These are phyloP conservation scores for Lasiodiplodia hormozganensis DNA, from an alignment of 2,329 filamentous ascomycete species.

Conservation along the genomic window DNA sequence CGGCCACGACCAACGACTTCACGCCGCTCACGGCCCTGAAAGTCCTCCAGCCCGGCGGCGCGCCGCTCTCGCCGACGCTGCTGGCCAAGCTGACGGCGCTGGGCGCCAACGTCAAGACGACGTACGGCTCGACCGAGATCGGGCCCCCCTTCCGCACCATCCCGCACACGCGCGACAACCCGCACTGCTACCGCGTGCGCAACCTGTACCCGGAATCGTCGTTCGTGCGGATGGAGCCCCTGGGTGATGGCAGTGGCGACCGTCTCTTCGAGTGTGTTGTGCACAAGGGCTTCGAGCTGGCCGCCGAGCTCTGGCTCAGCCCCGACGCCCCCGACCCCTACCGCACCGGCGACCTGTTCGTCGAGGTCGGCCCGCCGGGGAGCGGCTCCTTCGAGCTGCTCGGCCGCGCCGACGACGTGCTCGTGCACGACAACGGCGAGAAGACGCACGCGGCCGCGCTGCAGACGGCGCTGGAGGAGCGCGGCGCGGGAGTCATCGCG, in stretches of 20 bases:
- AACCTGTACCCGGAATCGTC: constrained; percentile 28
- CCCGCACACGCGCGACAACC: constrained; percentile 37
- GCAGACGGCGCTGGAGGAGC: constrained; percentile 38
- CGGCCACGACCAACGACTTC: constrained; percentile 37
- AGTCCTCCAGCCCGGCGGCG: constrained; percentile 42
- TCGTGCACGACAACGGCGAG: constrained; percentile 43
- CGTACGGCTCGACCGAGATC: constrained; percentile 44
- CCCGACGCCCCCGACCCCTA: constrained; percentile 35
- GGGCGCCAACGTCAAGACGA: constrained; percentile 44
- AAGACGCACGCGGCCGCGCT: constrained; percentile 42
- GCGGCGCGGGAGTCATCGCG: constrained; percentile 30
- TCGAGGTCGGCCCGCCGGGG: constrained; percentile 38
- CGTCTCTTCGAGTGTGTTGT: constrained; percentile 41
- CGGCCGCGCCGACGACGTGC: constrained; percentile 43
- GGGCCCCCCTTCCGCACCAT: constrained; percentile 42
- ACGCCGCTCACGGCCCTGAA: constrained; percentile 38
- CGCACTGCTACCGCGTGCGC: constrained; percentile 39
- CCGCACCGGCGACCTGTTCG: constrained; percentile 42
- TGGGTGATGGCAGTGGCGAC: constrained; percentile 30
- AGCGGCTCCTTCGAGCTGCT: constrained; percentile 40
- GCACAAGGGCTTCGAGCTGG: constrained; percentile 41
- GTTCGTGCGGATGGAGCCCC: constrained; percentile 38
- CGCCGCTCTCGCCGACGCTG: constrained; percentile 37
- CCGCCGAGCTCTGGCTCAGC: constrained; percentile 42
- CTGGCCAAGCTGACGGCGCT: constrained; percentile 35